phyloP scores from a whole-genome alignment of 108 stramenopile genomes.

The Pseudonitzschia multistriata region DNA sequence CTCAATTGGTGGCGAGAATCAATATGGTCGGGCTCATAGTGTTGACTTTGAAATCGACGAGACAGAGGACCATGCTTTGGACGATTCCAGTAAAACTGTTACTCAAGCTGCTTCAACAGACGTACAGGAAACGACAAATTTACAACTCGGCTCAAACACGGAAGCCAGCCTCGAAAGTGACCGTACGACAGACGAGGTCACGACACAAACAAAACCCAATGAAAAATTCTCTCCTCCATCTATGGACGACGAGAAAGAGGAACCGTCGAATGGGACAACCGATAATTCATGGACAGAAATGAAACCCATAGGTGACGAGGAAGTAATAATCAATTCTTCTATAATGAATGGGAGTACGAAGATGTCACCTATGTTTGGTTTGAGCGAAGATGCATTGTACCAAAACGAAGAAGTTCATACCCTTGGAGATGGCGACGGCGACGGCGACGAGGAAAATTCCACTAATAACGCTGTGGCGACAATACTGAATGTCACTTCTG shows the following conservation, averaged over 20 bases:
- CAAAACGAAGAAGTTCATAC: constrained; percentile 6
- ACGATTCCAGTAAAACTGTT: neutral
- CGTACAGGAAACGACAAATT: neutral
- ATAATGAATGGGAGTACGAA: neutral
- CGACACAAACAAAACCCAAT: neutral
- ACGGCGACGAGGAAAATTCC: neutral
- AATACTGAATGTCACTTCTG: too few species aligned
- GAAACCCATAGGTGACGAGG: neutral
- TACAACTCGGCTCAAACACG: neutral
- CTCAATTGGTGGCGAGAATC: neutral
- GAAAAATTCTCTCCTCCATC: neutral
- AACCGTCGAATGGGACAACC: neutral
- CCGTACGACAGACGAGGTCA: neutral
- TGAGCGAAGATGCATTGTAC: constrained; percentile 11
- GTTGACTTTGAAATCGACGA: neutral
- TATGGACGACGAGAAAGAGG: neutral
- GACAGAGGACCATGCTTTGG: neutral
- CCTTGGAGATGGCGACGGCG: neutral
- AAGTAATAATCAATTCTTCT: neutral
- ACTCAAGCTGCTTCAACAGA: neutral
- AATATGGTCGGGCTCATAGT: neutral
- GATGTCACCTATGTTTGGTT: neutral
- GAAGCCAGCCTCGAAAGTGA: neutral
- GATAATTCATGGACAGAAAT: neutral
- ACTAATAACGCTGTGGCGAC: neutral